A percentile compares a stretch with the other conserved stretches of the same genome.
Conservation (phyloP, 495 filamentous ascomycete species). For the Aspergillus hancockii region DNA sequence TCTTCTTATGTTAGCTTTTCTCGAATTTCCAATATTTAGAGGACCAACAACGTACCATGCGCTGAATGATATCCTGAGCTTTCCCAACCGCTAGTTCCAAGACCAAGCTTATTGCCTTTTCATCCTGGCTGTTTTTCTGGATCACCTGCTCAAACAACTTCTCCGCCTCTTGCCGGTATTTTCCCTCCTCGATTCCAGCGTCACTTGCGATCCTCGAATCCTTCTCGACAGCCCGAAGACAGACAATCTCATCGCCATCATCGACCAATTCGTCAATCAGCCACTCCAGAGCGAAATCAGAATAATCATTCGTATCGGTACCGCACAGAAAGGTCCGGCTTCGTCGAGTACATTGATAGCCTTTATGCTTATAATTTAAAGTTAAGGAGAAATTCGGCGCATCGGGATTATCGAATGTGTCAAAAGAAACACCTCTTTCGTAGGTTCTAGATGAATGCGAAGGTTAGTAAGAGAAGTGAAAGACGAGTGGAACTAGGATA, state of each 20-base stretch:
- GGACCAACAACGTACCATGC: conserved; percentile 66
- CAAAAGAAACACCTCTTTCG: conserved; percentile 75
- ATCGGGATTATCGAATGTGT: conserved; percentile 88
- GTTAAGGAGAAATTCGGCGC: conserved; percentile 79
- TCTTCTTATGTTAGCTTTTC: conserved; percentile 52
- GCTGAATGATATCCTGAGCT: conserved; percentile 87
- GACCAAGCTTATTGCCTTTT: conserved; percentile 83
- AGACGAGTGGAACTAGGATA: neutral
- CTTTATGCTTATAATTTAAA: conserved; percentile 83
- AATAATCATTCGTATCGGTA: conserved; percentile 93
- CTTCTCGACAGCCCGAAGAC: conserved; percentile 86
- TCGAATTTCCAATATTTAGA: neutral
- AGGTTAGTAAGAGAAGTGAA: neutral
- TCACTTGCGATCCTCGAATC: conserved; percentile 73
- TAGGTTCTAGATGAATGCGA: conserved; percentile 37
- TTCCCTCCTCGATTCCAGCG: conserved; percentile 63
- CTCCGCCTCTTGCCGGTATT: conserved; percentile 80
- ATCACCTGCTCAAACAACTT: conserved; percentile 76
- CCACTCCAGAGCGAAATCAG: conserved; percentile 93
- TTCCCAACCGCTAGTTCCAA: conserved; percentile 92
- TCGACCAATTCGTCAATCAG: conserved; percentile 92
- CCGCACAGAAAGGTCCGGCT: conserved; percentile 93
- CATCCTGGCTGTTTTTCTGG: conserved; percentile 72
- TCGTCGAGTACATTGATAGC: conserved; percentile 79
- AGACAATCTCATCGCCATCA: conserved; percentile 95